Conservation (phyloP, 2,329 filamentous ascomycete genomes). For the Geosmithia putterillii region DNA sequence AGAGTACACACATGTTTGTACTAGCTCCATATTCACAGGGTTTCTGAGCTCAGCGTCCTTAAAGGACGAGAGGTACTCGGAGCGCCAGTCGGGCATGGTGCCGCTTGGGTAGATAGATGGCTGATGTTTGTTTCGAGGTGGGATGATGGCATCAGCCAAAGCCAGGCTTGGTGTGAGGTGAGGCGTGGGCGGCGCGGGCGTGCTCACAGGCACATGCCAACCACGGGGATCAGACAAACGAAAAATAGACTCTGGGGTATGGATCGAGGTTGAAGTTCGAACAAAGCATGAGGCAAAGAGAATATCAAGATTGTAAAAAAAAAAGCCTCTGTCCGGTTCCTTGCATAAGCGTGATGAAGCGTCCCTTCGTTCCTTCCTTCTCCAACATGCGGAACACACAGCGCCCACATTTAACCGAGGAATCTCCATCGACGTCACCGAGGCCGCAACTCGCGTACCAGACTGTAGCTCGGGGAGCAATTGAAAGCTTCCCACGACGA, state of each 20-base stretch:
- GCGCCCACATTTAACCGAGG: slow-evolving; percentile 1
- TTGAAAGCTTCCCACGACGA: not conserved
- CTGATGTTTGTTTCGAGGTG: not conserved
- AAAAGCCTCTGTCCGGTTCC: not conserved
- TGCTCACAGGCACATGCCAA: no score
- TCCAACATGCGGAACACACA: not conserved
- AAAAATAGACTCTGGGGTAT: no score
- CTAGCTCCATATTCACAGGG: slow-evolving; percentile 50
- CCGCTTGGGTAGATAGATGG: not conserved
- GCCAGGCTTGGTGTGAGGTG: not conserved
- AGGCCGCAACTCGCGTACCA: no score
- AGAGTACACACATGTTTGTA: slow-evolving; percentile 59
- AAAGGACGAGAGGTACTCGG: slow-evolving; percentile 68
- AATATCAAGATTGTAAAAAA: no score
- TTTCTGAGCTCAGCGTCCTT: slow-evolving; percentile 58
- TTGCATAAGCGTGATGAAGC: not conserved
- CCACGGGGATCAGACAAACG: no score
- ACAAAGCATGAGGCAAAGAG: no score
- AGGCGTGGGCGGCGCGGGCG: not conserved
- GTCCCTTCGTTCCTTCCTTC: not conserved
- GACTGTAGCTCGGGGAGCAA: not conserved
- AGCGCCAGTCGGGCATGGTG: slow-evolving; percentile 57
- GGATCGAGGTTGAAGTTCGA: no score
- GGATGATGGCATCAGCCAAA: not conserved
- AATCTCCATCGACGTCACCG: slow-evolving; percentile 3